A percentile compares a stretch with the other conserved stretches of the same genome.
phyloP scores from a whole-genome alignment of 176 grass and related monocot genomes.

The Oryza longistaminata region DNA sequence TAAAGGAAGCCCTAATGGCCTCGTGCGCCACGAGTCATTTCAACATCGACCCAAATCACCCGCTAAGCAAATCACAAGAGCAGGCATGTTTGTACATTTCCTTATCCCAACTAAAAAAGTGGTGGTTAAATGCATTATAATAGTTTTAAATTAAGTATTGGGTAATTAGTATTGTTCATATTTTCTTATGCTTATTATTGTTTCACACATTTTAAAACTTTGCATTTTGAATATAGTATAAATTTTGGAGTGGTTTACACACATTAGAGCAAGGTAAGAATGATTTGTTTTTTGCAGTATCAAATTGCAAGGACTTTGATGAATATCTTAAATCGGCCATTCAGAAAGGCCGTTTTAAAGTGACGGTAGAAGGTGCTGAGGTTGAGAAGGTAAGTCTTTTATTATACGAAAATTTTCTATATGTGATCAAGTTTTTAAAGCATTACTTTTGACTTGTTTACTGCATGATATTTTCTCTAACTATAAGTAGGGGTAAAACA shows the following conservation, averaged over 20 bases:
- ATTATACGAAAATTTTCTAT: not conserved
- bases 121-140: not conserved
- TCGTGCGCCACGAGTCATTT: constrained; percentile 41
- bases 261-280: not conserved
- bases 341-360: constrained; percentile 69
- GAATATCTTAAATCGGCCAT: constrained; percentile 46
- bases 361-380: constrained; percentile 47
- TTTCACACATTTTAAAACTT: not conserved
- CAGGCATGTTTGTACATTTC: constrained; percentile 43
- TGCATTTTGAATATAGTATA: not conserved
- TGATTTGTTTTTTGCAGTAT: constrained; percentile 31
- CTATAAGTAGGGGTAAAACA: not conserved
- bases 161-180: not conserved
- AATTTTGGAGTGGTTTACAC: not conserved
- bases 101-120: not conserved
- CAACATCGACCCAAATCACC: constrained; percentile 34
- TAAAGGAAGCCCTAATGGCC: constrained; percentile 34
- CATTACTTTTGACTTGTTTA: not conserved
- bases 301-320: constrained; percentile 42
- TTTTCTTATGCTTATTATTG: not conserved
- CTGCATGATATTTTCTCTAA: not conserved
- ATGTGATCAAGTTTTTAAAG: not conserved
- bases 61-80: constrained; percentile 30
- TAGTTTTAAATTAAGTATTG: not conserved
- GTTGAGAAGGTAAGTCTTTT: constrained; percentile 45